Evolutionary conservation across 371 early-diverging fungal genomes (phyloP).

Genomic region (Mucor racemosus): DNA sequence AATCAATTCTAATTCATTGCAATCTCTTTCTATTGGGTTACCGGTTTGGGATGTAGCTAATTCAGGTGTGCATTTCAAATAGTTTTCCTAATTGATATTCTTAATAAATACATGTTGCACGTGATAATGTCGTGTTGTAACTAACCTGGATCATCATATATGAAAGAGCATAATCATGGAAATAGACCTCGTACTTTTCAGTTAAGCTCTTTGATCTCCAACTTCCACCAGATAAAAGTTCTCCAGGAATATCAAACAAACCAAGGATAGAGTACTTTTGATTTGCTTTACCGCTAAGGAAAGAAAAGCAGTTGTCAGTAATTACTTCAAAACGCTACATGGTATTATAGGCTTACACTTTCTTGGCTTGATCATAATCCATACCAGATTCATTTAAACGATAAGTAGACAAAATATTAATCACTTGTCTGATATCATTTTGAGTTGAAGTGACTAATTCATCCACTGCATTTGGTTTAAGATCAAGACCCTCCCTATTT

Average conservation of each 20-base stretch:
- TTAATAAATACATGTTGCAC: neutral
- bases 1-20: conserved; percentile 58
- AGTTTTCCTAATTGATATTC: conserved; percentile 51
- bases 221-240: conserved; percentile 60
- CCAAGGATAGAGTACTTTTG: conserved; percentile 84
- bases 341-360: conserved; percentile 50
- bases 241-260: conserved; percentile 87
- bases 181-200: conserved; percentile 93
- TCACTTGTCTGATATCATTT: conserved; percentile 98
- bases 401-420: conserved; percentile 94
- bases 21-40: conserved; percentile 26
- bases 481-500: conserved; percentile 75
- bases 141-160: conserved; percentile 85
- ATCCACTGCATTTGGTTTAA: conserved; percentile 86
- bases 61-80: conserved; percentile 40
- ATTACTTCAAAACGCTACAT: neutral
- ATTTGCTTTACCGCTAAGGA: conserved; percentile 44
- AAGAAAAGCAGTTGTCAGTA: neutral
- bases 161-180: conserved; percentile 88
- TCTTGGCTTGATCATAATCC: conserved; percentile 83
- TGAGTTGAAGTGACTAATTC: conserved; percentile 85
- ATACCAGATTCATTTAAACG: conserved; percentile 69
- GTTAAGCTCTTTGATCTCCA: conserved; percentile 62
- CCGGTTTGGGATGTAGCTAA: conserved; percentile 22
- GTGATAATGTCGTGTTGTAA: neutral